Evolutionary conservation across 176 grass and related monocot genomes (phyloP).

Genomic region (Aegilops umbellulata): DNA sequence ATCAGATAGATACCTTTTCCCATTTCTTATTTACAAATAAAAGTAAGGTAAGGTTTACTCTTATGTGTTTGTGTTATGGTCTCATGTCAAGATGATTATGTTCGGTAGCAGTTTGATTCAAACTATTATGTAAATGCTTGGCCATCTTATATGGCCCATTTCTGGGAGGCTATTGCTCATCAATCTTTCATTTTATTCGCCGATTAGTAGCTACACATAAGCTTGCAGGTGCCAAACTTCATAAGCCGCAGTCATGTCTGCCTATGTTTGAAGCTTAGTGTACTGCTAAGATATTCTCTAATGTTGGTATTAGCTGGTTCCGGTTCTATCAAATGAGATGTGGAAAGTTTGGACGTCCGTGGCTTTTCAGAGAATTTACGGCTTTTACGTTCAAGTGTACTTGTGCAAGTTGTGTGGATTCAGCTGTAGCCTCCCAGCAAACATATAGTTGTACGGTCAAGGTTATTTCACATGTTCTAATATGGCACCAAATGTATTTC

Average conservation of each 20-base stretch:
- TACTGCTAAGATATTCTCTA: background rate
- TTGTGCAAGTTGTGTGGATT: background rate
- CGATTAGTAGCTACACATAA: background rate
- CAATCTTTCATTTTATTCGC: background rate
- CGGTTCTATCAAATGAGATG: too few species aligned
- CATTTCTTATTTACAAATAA: too few species aligned
- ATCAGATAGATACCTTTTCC: too few species aligned
- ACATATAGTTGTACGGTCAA: background rate
- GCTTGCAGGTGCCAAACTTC: too few species aligned
- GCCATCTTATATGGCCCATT: background rate
- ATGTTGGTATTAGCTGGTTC: background rate
- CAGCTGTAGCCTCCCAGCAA: background rate
- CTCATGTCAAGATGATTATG: background rate
- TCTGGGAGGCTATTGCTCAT: background rate
- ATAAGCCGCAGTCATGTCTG: too few species aligned
- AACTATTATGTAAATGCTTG: background rate
- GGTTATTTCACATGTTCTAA: background rate
- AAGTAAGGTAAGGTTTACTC: too few species aligned
- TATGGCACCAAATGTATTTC: background rate
- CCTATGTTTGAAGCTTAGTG: background rate
- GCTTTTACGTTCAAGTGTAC: too few species aligned
- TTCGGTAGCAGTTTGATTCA: background rate
- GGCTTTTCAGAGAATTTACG: too few species aligned
- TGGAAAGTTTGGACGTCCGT: too few species aligned
- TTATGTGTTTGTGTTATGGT: background rate